Percentiles rank a stretch among this genome's conserved stretches.
Evolutionary conservation across 805 yeast genomes (phyloP).

Genomic region (Metschnikowia cerradonensis): DNA sequence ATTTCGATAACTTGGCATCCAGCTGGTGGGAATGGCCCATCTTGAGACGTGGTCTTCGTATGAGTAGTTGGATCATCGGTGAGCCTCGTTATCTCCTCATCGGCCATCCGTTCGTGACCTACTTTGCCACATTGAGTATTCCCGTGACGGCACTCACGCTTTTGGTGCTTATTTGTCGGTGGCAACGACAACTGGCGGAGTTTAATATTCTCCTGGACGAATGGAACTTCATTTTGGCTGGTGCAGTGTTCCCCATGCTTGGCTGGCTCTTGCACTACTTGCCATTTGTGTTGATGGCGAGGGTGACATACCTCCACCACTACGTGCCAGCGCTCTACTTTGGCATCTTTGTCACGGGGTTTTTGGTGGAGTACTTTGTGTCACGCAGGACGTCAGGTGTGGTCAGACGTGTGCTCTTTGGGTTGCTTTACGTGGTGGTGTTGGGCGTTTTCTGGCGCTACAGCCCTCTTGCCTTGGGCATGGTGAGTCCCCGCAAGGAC

Average conservation of each 20-base stretch:
- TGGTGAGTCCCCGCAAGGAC: conserved; percentile 10
- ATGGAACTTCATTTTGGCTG: conserved; percentile 28
- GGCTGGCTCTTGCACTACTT: conserved; percentile 40
- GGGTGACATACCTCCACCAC: conserved; percentile 43
- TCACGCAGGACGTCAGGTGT: conserved; percentile 15
- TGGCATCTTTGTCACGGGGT: conserved; percentile 22
- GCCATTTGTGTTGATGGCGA: conserved; percentile 41
- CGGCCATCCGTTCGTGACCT: conserved; percentile 76
- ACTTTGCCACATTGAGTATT: conserved; percentile 41
- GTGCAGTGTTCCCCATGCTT: conserved; percentile 33
- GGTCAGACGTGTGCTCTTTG: conserved; percentile 9
- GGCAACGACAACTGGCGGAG: conserved; percentile 31
- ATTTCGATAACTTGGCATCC: conserved; percentile 67
- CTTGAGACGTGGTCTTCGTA: conserved; percentile 68
- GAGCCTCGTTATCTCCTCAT: conserved; percentile 51
- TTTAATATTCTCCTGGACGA: conserved; percentile 21
- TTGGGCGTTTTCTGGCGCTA: conserved; percentile 15
- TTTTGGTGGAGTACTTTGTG: conserved; percentile 20
- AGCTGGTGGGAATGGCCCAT: conserved; percentile 89
- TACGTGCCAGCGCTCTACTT: conserved; percentile 43
- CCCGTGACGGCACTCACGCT: conserved; percentile 20
- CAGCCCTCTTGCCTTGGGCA: conserved; percentile 16
- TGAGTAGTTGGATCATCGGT: conserved; percentile 66
- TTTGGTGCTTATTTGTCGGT: conserved; percentile 18
- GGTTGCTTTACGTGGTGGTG: conserved; percentile 8